These are phyloP conservation scores for Apophysomyces sp. DNA, from an alignment of 371 early-diverging fungal genomes.

Conservation along the genomic window DNA sequence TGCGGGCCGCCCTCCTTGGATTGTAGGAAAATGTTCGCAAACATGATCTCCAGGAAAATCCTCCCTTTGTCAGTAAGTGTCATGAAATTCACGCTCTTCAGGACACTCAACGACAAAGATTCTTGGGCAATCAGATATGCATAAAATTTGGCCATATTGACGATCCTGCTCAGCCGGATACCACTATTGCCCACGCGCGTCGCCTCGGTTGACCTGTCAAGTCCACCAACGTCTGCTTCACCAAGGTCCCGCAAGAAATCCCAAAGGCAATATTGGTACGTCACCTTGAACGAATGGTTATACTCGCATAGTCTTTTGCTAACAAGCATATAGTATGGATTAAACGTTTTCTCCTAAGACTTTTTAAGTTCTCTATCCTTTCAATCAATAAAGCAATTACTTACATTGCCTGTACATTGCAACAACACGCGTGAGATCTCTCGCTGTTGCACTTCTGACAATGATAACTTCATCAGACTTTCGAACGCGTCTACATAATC, in stretches of 20 bases:
- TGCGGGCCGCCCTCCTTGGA: conserved; percentile 44
- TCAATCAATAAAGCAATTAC: conserved; percentile 3
- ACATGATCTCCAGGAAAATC: conserved; percentile 68
- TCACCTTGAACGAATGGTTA: conserved; percentile 83
- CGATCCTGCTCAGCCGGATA: conserved; percentile 63
- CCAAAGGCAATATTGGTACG: conserved; percentile 95
- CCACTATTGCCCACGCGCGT: conserved; percentile 16
- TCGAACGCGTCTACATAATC: conserved; percentile 95
- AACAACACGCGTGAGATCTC: conserved; percentile 92
- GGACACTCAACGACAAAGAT: conserved; percentile 61
- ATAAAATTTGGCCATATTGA: conserved; percentile 77
- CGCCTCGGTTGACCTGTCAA: conserved; percentile 50
- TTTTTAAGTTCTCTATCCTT: not conserved
- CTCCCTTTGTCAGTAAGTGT: conserved; percentile 58
- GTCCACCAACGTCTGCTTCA: conserved; percentile 75
- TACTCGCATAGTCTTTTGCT: conserved; percentile 74
- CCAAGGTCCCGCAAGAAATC: conserved; percentile 84
- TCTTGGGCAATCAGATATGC: conserved; percentile 62
- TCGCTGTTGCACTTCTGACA: conserved; percentile 90
- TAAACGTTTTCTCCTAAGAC: conserved; percentile 79
- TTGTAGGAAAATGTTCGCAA: conserved; percentile 50
- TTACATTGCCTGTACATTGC: conserved; percentile 86
- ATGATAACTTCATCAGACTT: conserved; percentile 74
- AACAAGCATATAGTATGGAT: conserved; percentile 93
- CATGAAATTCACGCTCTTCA: conserved; percentile 78